Base-by-base conservation (phyloP, 2,329 filamentous ascomycete species). In the Chaetomium sp. region DNA sequence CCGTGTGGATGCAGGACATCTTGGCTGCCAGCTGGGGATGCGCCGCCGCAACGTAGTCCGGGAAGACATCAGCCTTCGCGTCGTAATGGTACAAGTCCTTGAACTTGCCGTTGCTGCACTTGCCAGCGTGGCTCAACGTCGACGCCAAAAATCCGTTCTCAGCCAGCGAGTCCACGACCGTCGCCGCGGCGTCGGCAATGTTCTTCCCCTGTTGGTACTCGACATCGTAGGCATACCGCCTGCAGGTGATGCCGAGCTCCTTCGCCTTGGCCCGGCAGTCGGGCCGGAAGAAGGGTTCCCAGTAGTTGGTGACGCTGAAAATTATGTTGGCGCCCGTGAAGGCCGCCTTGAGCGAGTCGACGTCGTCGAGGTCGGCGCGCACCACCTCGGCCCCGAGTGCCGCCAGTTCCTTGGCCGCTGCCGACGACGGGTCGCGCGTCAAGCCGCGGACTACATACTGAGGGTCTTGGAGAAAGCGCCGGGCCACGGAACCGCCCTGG, bases 291-390 rank as follows among this genome's bases (percentile, higher is more conserved):
- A 84, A 84, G 2, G 79, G 77, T 61, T 83, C 79, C 80, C 81
- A 86, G 73, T 83, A 86, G 67, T 86, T 79, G 0, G 84, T 87
- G 57, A 84, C 80, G 65, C 78, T 77, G 73, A 86, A 87, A 65
- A 87, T 83, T 63, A 79, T 71, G 64, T 81, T 78, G 21, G 82
- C 82, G 8, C 78, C 80, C 2, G 67, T 45, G 62, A 84, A 83
- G 0, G 78, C 80, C 0, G 69, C 50, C 55, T 75, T 72, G 38
- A 85, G 75, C 13, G 75, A 75, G 1, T 68, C 67, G 3, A 74
- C 70, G 55, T 82, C 78, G 62, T 80, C 76, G 35, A 83, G 72
- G 38, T 85, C 77, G 6, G 78, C 81, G 54, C 70, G 60, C 56
- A 82, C 76, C 23, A 82, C 70, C 66, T 85, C 80, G 25, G 73